Base-by-base conservation (phyloP, 495 filamentous ascomycete species). In the Lichina pygmaea region DNA sequence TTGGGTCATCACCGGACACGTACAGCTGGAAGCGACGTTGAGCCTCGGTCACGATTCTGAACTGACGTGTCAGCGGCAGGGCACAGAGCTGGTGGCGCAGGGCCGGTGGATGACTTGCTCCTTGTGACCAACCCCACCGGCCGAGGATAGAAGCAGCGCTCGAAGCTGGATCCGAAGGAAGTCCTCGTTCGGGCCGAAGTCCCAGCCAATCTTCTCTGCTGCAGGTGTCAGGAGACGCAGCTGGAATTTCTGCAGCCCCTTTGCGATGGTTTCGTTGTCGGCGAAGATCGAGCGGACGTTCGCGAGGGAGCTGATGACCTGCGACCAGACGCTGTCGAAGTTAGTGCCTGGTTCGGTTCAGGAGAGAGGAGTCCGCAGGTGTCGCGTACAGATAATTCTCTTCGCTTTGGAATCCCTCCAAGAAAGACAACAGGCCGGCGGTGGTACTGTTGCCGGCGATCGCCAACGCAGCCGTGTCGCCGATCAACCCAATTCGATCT, bases 401-500 rank as follows among this genome's bases (percentile, higher is more conserved):
- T 58, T 97, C 89, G n/a, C 67, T 65, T 53, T 75, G 66, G 58
- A 94, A 80, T 24, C 77, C 77, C 53, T 86, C 73, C 43, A 93
- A 51, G 42, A 97, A 78, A 6, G 75, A 70, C 43, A 97, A 61
- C 9, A 97, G 58, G 8, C 80, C 78, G 10, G 78, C 66, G 0
- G 86, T 91, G 0, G 71, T 78, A 44, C 79, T 74, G 53, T 86
- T 68, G 10, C 89, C 89, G 46, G 89, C 78, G 45, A 86, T 68
- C 15, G 91, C 85, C 51, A 93, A 71, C 38, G 89, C 85, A 47
- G 79, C 78, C n/a, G 89, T 84, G 58, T 93, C 89, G 43, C 79
- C 83, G 49, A 92, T 73, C 48, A 92, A 66, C 7, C 80, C 83
- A 53, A 94, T 86, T 61, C 85, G 89, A 61, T 97, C 89, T 57